phyloP scores from a whole-genome alignment of 73 alveolate genomes.

The Tetrahymena borealis region DNA sequence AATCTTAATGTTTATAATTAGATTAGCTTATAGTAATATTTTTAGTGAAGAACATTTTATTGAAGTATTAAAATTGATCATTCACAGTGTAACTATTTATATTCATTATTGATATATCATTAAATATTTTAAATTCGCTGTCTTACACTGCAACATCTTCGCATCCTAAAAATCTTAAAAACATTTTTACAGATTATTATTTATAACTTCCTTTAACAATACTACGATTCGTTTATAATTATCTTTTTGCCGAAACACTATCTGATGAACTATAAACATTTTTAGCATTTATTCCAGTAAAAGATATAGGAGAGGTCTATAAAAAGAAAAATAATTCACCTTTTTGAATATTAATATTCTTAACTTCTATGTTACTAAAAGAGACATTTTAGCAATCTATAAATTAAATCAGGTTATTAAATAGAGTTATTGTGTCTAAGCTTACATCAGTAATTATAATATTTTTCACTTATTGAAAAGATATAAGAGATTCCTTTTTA shows the following conservation, averaged over 20 bases:
- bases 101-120: neutral
- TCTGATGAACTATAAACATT: neutral
- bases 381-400: neutral
- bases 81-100: neutral
- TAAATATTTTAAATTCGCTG: neutral
- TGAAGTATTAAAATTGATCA: too few relatives aligned
- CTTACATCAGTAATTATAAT: neutral
- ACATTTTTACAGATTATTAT: neutral
- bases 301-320: neutral
- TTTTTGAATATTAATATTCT: neutral
- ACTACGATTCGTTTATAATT: too few relatives aligned
- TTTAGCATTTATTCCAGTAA: neutral
- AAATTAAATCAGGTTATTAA: neutral
- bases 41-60: too few relatives aligned
- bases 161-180: neutral
- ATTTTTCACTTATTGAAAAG: neutral
- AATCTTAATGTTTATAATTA: too few relatives aligned
- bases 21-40: too few relatives aligned
- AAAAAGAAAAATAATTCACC: neutral
- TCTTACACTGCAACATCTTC: neutral
- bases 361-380: neutral
- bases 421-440: neutral
- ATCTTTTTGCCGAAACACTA: too few relatives aligned
- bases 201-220: too few relatives aligned
- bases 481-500: neutral